Evolutionary conservation across 371 early-diverging fungal genomes (phyloP).

Genomic region (Fennellomyces sp.): DNA sequence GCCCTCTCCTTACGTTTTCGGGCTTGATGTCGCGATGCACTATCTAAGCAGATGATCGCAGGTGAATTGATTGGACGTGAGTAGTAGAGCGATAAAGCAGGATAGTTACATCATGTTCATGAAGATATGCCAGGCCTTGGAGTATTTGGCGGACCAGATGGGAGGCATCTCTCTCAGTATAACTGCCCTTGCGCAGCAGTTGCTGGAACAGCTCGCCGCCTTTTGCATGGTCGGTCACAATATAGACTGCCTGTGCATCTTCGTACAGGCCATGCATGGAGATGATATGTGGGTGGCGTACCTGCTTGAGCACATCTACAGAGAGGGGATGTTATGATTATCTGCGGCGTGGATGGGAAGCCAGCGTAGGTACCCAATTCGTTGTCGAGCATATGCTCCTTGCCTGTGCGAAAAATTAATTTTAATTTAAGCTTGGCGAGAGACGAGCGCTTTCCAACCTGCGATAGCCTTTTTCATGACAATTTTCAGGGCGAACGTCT

Average conservation of each 20-base stretch:
- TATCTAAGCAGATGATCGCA: conserved; percentile 39
- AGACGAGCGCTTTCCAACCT: conserved; percentile 25
- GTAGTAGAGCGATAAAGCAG: background rate
- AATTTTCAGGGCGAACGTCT: conserved; percentile 80
- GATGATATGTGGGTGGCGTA: conserved; percentile 81
- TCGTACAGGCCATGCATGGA: conserved; percentile 81
- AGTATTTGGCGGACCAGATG: conserved; percentile 72
- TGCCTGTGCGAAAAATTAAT: conserved; percentile 42
- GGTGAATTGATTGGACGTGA: background rate
- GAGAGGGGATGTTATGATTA: background rate
- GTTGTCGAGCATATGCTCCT: conserved; percentile 83
- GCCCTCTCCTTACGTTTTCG: conserved; percentile 60
- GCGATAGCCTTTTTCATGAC: conserved; percentile 71
- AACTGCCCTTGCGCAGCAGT: conserved; percentile 74
- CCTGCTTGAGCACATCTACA: conserved; percentile 72
- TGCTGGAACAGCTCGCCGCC: conserved; percentile 90
- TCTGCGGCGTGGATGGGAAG: background rate
- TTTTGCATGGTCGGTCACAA: conserved; percentile 83
- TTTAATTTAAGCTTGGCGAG: background rate
- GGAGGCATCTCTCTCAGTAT: conserved; percentile 79
- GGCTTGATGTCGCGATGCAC: conserved; percentile 90
- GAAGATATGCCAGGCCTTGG: conserved; percentile 79
- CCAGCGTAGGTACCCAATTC: conserved; percentile 57
- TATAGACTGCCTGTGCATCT: conserved; percentile 77
- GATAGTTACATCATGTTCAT: conserved; percentile 61